Evolutionary conservation across 257 asterid genomes (phyloP).

Genomic region (Solanum chiquidenum): DNA sequence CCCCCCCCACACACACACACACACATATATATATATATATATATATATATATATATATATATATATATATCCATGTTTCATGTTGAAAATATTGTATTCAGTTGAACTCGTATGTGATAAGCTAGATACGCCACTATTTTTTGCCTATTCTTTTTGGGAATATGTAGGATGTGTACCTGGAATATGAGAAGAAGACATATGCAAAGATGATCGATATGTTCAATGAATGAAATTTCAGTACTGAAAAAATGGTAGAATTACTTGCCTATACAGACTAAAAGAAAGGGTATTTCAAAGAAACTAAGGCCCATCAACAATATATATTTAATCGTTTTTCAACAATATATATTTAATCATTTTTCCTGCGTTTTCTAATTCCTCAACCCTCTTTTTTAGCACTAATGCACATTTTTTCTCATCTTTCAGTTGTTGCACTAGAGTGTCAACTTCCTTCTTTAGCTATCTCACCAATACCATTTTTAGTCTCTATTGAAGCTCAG

Average conservation of each 20-base stretch:
- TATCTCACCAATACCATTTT: neutral
- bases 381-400: constrained; percentile 23
- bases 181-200: constrained; percentile 2
- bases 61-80: neutral
- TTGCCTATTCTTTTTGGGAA: neutral
- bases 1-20: too few species aligned
- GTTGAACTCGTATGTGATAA: too few species aligned
- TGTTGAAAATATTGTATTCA: too few species aligned
- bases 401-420: constrained; percentile 19
- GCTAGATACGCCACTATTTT: neutral
- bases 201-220: constrained; percentile 7
- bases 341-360: neutral
- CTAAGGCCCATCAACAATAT: too few species aligned
- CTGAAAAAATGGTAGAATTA: too few species aligned
- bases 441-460: constrained; percentile 29
- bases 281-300: too few species aligned
- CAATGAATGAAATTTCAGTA: too few species aligned
- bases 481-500: constrained; percentile 14
- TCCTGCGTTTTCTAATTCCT: constrained; percentile 22
- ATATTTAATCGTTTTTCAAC: too few species aligned
- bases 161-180: constrained; percentile 19
- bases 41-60: neutral
- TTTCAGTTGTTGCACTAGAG: constrained; percentile 28
- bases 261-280: too few species aligned
- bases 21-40: too few species aligned